phyloP scores from a whole-genome alignment of 2,329 filamentous ascomycete genomes.

The Coniella lustricola region DNA sequence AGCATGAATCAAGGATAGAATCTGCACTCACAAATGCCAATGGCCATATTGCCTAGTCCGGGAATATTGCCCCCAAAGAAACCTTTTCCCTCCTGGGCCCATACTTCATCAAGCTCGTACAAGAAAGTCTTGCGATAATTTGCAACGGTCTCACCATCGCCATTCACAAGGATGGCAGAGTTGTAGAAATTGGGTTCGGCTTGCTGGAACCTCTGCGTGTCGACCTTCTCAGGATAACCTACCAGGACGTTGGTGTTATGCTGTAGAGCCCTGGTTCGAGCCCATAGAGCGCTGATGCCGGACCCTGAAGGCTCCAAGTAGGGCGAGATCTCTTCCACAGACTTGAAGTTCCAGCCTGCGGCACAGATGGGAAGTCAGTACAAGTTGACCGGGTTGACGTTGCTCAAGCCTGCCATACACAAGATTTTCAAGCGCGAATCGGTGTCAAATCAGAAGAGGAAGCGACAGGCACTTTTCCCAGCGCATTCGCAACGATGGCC shows the following conservation, averaged over 20 bases:
- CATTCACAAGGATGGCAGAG: conserved; percentile 45
- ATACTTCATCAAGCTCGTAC: conserved; percentile 53
- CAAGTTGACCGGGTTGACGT: no score
- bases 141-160: conserved; percentile 49
- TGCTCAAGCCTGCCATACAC: no score
- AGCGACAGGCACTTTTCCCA: no score
- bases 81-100: conserved; percentile 44
- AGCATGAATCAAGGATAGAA: not conserved
- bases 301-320: conserved; percentile 60
- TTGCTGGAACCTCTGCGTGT: conserved; percentile 42
- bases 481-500: no score
- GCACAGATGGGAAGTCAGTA: no score
- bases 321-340: conserved; percentile 58
- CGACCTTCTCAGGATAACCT: conserved; percentile 68
- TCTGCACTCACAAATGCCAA: conserved; percentile 51
- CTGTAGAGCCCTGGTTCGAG: conserved; percentile 56
- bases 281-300: conserved; percentile 67
- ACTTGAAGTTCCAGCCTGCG: conserved; percentile 74
- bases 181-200: conserved; percentile 48
- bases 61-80: conserved; percentile 25
- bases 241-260: conserved; percentile 61
- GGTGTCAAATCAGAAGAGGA: no score
- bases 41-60: conserved; percentile 42
- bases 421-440: no score
- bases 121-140: conserved; percentile 56